Percentiles rank a stretch among this genome's conserved stretches.
These are phyloP conservation scores for Monosporascus sp. DNA, from an alignment of 2,329 filamentous ascomycete species.

Conservation along the genomic window DNA sequence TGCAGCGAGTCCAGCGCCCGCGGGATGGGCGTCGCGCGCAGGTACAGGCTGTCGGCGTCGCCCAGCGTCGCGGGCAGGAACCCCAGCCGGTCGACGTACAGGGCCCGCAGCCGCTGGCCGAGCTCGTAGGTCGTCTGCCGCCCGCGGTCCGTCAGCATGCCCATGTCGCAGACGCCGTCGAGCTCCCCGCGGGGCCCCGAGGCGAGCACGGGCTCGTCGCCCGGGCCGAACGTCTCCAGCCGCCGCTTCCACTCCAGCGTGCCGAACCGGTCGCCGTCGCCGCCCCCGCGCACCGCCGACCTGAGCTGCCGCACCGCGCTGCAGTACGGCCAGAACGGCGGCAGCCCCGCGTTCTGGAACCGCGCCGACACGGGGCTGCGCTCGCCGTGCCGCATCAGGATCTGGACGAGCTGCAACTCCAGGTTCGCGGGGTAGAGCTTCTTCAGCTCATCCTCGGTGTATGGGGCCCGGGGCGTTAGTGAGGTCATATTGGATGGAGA, in stretches of 20 bases:
- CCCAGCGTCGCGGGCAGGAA: conserved; percentile 60
- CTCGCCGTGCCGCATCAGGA: conserved; percentile 75
- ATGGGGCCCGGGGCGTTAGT: conserved; percentile 67
- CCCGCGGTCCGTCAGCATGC: conserved; percentile 72
- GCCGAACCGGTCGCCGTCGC: conserved; percentile 31
- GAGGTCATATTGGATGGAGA: conserved; percentile 61
- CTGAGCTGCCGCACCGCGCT: conserved; percentile 66
- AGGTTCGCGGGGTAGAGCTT: conserved; percentile 75
- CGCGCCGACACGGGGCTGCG: conserved; percentile 83
- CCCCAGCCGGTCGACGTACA: conserved; percentile 70
- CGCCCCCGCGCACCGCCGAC: conserved; percentile 41
- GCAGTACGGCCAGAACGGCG: conserved; percentile 85
- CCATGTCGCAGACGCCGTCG: conserved; percentile 76
- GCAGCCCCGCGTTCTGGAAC: conserved; percentile 72
- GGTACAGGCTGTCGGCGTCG: conserved; percentile 57
- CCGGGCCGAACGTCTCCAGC: conserved; percentile 73
- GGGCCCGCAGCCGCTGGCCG: conserved; percentile 60
- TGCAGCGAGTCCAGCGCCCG: conserved; percentile 74
- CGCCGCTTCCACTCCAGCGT: conserved; percentile 61
- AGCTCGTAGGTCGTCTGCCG: conserved; percentile 66
- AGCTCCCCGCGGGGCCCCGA: conserved; percentile 62
- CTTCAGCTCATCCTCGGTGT: conserved; percentile 73
- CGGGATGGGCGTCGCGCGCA: conserved; percentile 69
- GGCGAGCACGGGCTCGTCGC: conserved; percentile 66
- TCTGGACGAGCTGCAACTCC: conserved; percentile 83